Conservation (phyloP, 441 rosid species). For the Cnidoscolus chayamansa region DNA sequence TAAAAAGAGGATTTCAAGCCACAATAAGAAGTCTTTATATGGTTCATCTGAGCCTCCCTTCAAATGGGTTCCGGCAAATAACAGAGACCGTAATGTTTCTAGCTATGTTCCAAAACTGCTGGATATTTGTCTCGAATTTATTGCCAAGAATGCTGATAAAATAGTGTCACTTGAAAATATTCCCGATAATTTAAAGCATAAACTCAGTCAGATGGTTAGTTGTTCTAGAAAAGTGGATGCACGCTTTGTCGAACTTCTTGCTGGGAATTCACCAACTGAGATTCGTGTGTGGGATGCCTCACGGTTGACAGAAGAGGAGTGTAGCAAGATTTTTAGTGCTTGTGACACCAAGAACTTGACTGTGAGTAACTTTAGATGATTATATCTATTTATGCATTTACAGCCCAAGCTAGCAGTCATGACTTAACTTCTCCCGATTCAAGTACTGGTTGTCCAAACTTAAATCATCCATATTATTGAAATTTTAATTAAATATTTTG, state of each 20-base stretch:
- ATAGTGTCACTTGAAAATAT: constrained; percentile 36
- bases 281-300: constrained; percentile 30
- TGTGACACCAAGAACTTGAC: constrained; percentile 30
- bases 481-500: neutral
- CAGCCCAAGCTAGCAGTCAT: neutral
- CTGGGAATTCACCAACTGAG: constrained; percentile 36
- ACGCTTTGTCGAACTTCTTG: constrained; percentile 35
- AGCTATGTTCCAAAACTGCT: constrained; percentile 25
- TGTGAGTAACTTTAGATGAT: constrained; percentile 27
- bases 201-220: constrained; percentile 28
- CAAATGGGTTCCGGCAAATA: constrained; percentile 22
- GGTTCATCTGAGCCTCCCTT: constrained; percentile 18
- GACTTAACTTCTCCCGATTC: neutral
- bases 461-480: neutral
- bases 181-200: constrained; percentile 39
- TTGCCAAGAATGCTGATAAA: constrained; percentile 34
- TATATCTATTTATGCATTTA: neutral
- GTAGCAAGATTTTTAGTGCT: constrained; percentile 29
- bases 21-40: neutral
- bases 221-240: constrained; percentile 28
- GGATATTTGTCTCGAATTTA: constrained; percentile 34
- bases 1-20: constrained; percentile 25
- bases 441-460: neutral
- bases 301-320: constrained; percentile 29
- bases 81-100: neutral